phyloP scores from a whole-genome alignment of 2,329 filamentous ascomycete genomes.

The Lecanoromycetidae sp. region DNA sequence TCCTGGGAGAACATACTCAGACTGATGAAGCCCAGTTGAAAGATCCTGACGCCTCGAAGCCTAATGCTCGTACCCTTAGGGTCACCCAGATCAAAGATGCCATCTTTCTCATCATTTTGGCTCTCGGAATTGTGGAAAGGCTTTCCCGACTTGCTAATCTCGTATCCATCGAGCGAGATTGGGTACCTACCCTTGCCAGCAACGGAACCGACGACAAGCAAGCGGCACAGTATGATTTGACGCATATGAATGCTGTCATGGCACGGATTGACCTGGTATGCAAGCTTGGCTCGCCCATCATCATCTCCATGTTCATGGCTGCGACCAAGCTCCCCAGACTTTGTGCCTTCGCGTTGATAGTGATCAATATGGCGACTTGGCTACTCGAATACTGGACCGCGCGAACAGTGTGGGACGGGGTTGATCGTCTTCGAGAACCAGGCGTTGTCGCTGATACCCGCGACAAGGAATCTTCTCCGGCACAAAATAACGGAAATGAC shows the following conservation, averaged over 20 bases:
- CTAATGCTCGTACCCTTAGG: not conserved
- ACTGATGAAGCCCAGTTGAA: not conserved
- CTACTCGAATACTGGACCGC: constrained; percentile 32
- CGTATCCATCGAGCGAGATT: constrained; percentile 38
- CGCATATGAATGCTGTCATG: constrained; percentile 38
- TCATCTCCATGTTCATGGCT: constrained; percentile 37
- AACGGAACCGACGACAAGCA: not conserved
- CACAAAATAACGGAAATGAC: too few relatives aligned
- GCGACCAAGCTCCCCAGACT: constrained; percentile 32
- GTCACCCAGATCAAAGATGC: constrained; percentile 20
- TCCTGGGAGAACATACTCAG: not conserved
- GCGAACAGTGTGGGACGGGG: constrained; percentile 30
- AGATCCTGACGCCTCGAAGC: not conserved
- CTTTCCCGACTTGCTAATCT: constrained; percentile 33
- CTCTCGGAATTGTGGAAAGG: constrained; percentile 31
- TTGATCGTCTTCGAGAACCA: constrained; percentile 17
- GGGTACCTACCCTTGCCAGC: constrained; percentile 23
- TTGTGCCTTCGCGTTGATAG: constrained; percentile 37
- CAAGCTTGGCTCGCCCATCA: constrained; percentile 43
- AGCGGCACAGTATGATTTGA: constrained; percentile 1
- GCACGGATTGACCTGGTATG: constrained; percentile 45
- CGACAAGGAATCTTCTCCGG: too few relatives aligned
- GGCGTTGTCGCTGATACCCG: too few relatives aligned
- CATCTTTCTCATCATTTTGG: constrained; percentile 28
- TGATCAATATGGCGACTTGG: constrained; percentile 33